phyloP scores from a whole-genome alignment of 2,329 filamentous ascomycete genomes.

The Raffaelea ambrosiae region DNA sequence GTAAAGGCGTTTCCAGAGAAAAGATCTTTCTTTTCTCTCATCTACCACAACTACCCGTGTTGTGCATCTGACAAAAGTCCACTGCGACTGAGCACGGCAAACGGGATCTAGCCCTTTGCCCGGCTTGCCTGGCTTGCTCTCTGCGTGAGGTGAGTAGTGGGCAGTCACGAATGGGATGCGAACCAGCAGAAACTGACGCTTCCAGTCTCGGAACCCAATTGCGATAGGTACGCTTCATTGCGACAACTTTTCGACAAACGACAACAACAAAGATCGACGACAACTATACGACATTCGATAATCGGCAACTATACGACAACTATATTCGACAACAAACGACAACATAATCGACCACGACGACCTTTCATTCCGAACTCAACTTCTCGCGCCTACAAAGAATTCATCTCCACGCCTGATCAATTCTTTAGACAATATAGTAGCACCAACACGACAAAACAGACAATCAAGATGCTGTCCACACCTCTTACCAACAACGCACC shows the following conservation, averaged over 20 bases:
- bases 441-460: conserved; percentile 3
- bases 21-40: conserved; percentile 12
- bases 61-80: conserved; percentile 23
- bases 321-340: conserved; percentile 7
- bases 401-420: too few relatives aligned
- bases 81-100: conserved; percentile 39
- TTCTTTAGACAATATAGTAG: neutral
- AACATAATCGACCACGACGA: conserved; percentile 1
- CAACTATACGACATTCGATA: conserved; percentile 10
- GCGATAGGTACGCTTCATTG: conserved; percentile 37
- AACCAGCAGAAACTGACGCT: conserved; percentile 2
- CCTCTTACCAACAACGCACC: conserved; percentile 46
- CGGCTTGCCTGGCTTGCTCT: conserved; percentile 73
- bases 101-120: conserved; percentile 37
- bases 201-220: conserved; percentile 21
- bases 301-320: conserved; percentile 8
- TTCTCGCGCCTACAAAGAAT: conserved; percentile 8
- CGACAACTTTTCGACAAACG: conserved; percentile 34
- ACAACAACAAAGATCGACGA: conserved; percentile 11
- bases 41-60: conserved; percentile 1
- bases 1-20: neutral
- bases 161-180: neutral
- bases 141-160: conserved; percentile 62
- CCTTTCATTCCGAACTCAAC: conserved; percentile 18
- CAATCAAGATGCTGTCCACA: conserved; percentile 25